These are phyloP conservation scores for Rosa lucieae DNA, from an alignment of 306 rosid genomes.

Conservation along the genomic window DNA sequence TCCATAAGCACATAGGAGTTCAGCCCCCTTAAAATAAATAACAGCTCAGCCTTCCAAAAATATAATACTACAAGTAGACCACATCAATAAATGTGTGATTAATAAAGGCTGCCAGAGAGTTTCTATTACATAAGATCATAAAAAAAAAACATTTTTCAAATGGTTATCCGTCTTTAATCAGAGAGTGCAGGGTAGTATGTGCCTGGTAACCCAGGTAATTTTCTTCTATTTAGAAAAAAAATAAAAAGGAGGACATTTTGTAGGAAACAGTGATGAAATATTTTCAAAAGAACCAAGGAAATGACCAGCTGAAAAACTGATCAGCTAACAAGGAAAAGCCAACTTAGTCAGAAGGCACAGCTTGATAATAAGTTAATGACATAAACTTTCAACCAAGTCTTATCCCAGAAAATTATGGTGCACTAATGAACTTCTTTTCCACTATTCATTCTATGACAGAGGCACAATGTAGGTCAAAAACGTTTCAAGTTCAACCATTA, in stretches of 20 bases:
- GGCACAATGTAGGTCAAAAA: not conserved
- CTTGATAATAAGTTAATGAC: not conserved
- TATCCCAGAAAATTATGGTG: not conserved
- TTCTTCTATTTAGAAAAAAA: not conserved
- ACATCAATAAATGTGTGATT: not conserved
- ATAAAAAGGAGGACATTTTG: not conserved
- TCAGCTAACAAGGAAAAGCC: not conserved
- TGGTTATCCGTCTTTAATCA: not conserved
- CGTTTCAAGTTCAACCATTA: constrained; percentile 3
- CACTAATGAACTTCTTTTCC: not conserved
- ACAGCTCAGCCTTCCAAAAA: not conserved
- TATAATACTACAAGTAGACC: not conserved
- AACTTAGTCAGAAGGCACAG: not conserved
- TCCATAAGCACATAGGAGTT: constrained; percentile 19
- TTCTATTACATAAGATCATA: not conserved
- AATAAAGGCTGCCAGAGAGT: not conserved
- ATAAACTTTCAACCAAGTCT: not conserved
- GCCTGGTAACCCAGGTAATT: not conserved
- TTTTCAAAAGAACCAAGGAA: not conserved
- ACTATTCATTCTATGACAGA: constrained; percentile 4
- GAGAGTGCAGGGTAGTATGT: not conserved
- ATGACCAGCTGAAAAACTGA: not conserved
- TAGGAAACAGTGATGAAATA: not conserved
- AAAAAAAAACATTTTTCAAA: not conserved
- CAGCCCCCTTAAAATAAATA: not conserved